Conservation (phyloP, 352 stramenopile genomes). For the Pythium volutum region DNA sequence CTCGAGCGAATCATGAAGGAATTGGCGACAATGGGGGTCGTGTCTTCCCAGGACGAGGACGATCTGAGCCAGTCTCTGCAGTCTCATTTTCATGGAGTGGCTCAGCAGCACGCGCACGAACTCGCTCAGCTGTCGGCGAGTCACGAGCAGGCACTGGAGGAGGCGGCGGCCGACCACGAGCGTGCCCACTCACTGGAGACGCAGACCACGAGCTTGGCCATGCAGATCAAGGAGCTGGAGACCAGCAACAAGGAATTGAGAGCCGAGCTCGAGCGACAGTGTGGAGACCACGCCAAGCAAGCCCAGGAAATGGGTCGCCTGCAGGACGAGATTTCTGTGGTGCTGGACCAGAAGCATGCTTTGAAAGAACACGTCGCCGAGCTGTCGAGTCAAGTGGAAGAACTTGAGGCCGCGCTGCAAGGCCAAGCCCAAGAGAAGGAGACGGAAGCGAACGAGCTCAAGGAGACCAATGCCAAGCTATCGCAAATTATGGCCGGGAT, state of each 20-base stretch:
- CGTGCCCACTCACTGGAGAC: conserved; percentile 8
- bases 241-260: conserved; percentile 45
- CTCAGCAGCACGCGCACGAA: not conserved
- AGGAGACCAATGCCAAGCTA: conserved; percentile 7
- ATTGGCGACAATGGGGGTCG: not conserved
- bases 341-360: conserved; percentile 1
- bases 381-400: conserved; percentile 41
- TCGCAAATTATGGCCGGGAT: not conserved
- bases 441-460: conserved; percentile 30
- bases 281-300: conserved; percentile 33
- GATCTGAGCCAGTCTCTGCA: not conserved
- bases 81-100: not conserved
- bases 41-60: not conserved
- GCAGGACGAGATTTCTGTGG: conserved; percentile 3
- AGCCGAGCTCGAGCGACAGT: conserved; percentile 35
- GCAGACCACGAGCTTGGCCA: not conserved
- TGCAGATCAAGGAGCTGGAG: conserved; percentile 50
- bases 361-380: conserved; percentile 38
- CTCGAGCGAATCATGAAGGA: conserved; percentile 1
- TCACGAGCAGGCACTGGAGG: conserved; percentile 8
- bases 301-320: conserved; percentile 36
- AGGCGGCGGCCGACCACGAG: not conserved
- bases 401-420: conserved; percentile 10
- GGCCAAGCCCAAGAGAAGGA: conserved; percentile 40
- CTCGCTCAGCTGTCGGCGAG: conserved; percentile 5